A percentile compares a stretch with the other conserved stretches of the same genome.
These are phyloP conservation scores for Tagetes patula DNA, from an alignment of 129 eudicot species.

Conservation along the genomic window DNA sequence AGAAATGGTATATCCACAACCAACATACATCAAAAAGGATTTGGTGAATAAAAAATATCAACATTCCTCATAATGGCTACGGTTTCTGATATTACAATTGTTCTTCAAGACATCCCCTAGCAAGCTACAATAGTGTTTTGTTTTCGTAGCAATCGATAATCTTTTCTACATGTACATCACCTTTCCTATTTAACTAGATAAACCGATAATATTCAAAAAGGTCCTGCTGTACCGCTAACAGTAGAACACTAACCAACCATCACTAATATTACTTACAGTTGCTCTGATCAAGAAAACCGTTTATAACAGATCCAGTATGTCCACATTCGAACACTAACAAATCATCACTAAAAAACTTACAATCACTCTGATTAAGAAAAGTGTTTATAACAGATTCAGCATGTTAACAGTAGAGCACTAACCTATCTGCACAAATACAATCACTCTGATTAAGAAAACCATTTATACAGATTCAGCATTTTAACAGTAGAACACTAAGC, in stretches of 20 bases:
- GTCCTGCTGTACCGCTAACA: neutral
- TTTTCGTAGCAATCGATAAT: neutral
- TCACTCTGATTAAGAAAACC: too few relatives aligned
- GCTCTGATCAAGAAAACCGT: neutral
- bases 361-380: too few relatives aligned
- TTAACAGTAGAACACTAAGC: too few relatives aligned
- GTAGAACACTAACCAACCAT: neutral
- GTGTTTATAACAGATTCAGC: too few relatives aligned
- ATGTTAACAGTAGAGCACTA: too few relatives aligned
- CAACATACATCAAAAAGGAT: neutral
- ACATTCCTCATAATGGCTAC: neutral
- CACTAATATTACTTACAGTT: neutral
- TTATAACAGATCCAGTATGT: neutral
- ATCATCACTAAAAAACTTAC: too few relatives aligned
- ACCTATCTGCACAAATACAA: too few relatives aligned
- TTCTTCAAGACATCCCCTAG: neutral
- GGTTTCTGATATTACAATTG: neutral
- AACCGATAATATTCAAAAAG: neutral
- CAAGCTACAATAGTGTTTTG: neutral
- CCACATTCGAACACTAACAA: too few relatives aligned
- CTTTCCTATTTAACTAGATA: neutral
- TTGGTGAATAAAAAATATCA: neutral
- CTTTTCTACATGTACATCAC: neutral
- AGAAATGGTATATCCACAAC: neutral
- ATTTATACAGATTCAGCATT: too few relatives aligned